These are phyloP conservation scores for Ganoderma leucocontextum DNA, from an alignment of 1,284 basidiomycete genomes.

Conservation along the genomic window DNA sequence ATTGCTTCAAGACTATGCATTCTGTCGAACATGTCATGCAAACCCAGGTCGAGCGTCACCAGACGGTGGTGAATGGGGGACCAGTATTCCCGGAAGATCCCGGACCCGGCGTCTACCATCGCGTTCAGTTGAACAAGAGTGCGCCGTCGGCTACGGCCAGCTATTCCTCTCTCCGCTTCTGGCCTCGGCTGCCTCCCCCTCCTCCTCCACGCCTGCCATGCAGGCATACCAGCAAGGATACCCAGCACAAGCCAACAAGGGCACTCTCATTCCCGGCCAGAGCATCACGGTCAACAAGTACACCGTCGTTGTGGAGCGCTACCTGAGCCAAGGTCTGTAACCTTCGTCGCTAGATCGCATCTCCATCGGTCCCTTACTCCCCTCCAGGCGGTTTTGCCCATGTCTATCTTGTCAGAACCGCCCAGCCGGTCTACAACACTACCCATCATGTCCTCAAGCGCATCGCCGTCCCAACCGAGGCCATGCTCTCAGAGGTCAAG, in stretches of 20 bases:
- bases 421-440: constrained; percentile 85
- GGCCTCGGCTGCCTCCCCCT: constrained; percentile 17
- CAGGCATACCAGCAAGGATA: constrained; percentile 44
- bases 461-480: constrained; percentile 92
- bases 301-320: constrained; percentile 87
- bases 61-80: not conserved
- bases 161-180: constrained; percentile 18
- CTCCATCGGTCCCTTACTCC: constrained; percentile 25
- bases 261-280: constrained; percentile 82
- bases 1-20: too few species aligned
- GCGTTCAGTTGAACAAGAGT: not conserved
- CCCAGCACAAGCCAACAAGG: constrained; percentile 52
- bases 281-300: constrained; percentile 91
- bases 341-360: constrained; percentile 28
- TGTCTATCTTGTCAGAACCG: constrained; percentile 94
- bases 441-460: constrained; percentile 98
- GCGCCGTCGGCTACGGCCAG: constrained; percentile 28
- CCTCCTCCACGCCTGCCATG: constrained; percentile 44
- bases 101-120: constrained; percentile 14
- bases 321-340: constrained; percentile 88
- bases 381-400: constrained; percentile 94
- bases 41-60: too few species aligned
- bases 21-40: too few species aligned
- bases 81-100: constrained; percentile 18
- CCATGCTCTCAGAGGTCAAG: constrained; percentile 93